Base-by-base conservation (phyloP, 495 filamentous ascomycete genomes). In the Tuber melanosporum region DNA sequence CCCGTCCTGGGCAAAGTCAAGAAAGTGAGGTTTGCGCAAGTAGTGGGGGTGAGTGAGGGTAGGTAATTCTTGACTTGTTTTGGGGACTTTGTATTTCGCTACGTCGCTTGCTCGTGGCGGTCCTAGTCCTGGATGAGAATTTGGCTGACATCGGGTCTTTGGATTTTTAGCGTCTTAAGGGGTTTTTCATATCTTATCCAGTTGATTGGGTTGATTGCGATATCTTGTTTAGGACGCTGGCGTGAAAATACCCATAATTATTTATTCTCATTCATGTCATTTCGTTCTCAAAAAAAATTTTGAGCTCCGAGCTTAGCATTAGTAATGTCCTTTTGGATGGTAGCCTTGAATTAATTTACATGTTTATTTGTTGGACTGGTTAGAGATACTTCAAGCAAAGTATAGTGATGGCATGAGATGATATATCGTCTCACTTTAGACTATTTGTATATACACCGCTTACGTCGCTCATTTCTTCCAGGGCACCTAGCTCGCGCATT, bases 391-490 rank as follows among this genome's bases (percentile, higher is more conserved):
- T 66, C 14, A 19, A 36, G 57, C 26, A 66, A 66, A 19, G 52
- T 32, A 62, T 15, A 36, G 17, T 19, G 15, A 66, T 15, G 26
- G 57, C 57, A 36, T 36, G 52, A 66, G 15, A 62, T 5, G 3
- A 15, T 66, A 36, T 57, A 66, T 66, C 36, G 57, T 26, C 57
- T 66, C 36, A 71, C 71, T 73, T 83, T 42, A 78, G 32, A 32
- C 32, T 70, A 70, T 83, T 83, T 43, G 82, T 81, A 73, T 83
- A 83, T 8, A 83, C 77, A 41, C 73, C 79, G 36, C 47, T 73
- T 42, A 83, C 82, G 36, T 79, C 73, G 42, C 74, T 72, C 46
- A 57, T 73, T 44, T 76, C 82, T 57, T 80, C 82, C 14, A 83
- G 32, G 62, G 72, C 71, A 45, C 76, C 80, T 81, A 43, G 26